A percentile compares a stretch with the other conserved stretches of the same genome.
phyloP scores from a whole-genome alignment of 2,329 filamentous ascomycete genomes.

The Pseudogymnoascus sp. region DNA sequence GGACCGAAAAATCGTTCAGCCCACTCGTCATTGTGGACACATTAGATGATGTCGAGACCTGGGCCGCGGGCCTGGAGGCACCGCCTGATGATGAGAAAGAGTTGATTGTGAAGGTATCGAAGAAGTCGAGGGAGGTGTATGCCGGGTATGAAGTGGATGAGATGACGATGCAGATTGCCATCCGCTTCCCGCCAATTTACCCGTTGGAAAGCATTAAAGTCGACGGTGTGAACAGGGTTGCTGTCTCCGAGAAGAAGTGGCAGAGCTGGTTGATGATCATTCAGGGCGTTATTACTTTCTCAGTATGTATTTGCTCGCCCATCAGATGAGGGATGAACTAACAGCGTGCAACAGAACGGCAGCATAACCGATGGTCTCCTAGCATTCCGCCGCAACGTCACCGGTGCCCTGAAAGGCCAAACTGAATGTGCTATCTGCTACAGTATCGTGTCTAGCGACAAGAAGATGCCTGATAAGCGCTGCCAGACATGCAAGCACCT shows the following conservation, averaged over 20 bases:
- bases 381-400: conserved; percentile 79
- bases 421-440: conserved; percentile 96
- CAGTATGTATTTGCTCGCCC: conserved; percentile 36
- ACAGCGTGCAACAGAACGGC: conserved; percentile 48
- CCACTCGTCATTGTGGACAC: conserved; percentile 57
- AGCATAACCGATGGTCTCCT: conserved; percentile 78
- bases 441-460: conserved; percentile 80
- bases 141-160: conserved; percentile 86
- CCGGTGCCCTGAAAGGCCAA: conserved; percentile 82
- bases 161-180: conserved; percentile 69
- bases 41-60: conserved; percentile 58
- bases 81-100: conserved; percentile 45
- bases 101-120: conserved; percentile 61
- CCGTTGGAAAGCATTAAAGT: conserved; percentile 74
- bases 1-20: conserved; percentile 80
- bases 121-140: conserved; percentile 63
- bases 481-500: conserved; percentile 89
- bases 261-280: conserved; percentile 80
- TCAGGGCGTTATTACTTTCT: conserved; percentile 88
- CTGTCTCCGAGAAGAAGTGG: conserved; percentile 87
- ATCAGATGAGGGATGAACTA: background rate
- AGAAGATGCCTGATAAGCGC: conserved; percentile 81
- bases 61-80: conserved; percentile 48
- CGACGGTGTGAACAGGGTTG: conserved; percentile 69
- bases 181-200: conserved; percentile 71